Base-by-base conservation (phyloP, 2,329 filamentous ascomycete genomes). In the Alternaria solani region DNA sequence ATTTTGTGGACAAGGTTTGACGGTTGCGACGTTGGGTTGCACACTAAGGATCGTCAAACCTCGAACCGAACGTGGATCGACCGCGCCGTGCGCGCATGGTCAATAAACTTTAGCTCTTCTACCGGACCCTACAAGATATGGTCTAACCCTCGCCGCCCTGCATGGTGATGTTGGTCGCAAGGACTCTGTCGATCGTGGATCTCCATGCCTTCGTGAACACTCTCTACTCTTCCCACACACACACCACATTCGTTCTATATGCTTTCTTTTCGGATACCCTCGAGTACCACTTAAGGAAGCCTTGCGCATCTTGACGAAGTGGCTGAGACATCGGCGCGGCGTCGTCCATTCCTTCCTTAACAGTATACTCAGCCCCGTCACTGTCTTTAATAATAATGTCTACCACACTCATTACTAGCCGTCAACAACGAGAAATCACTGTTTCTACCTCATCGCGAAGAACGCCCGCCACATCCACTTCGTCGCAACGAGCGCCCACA, bases 311-410 rank as follows among this genome's bases (percentile, higher is more conserved):
- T 26, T 51, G 53, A 34, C 43, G 25, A 54, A 49, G 39, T 54
- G 57, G 43, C 57, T 34, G 49, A 46, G 28, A 23, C 26, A 51
- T 60, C 57, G 57, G 54, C 49, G 57, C 54, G 49, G 53, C 49
- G 18, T 44, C 46, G 46, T 53, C 46, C 49, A 52, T 47, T 61
- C 49, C 32, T 54, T 51, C 44, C 44, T 49, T 49, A 38, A n/a
- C 28, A 49, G 39, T 53, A 46, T 16, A 47, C 44, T 34, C 44
- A 18, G 23, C 38, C 49, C 38, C 38, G 20, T 25, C 42, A 60
- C 62, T 3, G 25, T 51, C 25, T 28, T 56, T 70, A 72, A 71
- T 71, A 41, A 69, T 72, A 72, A 72, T 72, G 70, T 70, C 70
- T 70, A 69, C 66, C 67, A 58, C 63, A 53, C 34, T 63, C 47